These are phyloP conservation scores for Datura wrightii DNA, from an alignment of 257 asterid species.

Conservation along the genomic window DNA sequence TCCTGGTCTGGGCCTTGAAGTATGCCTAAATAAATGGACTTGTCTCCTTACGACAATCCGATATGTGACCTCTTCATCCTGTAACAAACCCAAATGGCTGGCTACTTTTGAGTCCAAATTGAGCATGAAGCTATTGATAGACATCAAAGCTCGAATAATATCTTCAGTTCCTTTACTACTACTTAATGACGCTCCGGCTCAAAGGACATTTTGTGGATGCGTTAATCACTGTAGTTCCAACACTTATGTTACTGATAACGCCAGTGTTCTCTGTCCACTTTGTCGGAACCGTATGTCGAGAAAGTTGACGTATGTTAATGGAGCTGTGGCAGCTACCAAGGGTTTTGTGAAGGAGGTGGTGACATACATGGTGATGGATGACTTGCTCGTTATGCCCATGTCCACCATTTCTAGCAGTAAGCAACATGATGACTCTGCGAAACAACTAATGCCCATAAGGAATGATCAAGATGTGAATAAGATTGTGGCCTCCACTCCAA, in stretches of 20 bases:
- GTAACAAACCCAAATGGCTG: background rate
- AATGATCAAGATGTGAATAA: no score
- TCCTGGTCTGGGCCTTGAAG: no score
- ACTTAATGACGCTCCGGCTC: background rate
- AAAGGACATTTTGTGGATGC: background rate
- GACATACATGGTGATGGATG: slow-evolving; percentile 48
- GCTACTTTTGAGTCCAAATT: background rate
- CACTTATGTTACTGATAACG: slow-evolving; percentile 27
- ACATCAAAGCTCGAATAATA: background rate
- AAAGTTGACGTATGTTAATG: background rate
- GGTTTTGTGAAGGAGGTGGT: slow-evolving; percentile 51
- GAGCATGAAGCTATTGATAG: background rate
- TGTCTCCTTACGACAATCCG: no score
- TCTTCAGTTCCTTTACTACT: background rate
- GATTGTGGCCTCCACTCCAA: no score
- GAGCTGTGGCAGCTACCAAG: background rate
- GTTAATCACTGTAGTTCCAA: background rate
- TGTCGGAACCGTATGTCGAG: background rate
- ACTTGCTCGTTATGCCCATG: slow-evolving; percentile 41
- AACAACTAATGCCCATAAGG: no score
- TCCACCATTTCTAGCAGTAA: slow-evolving; percentile 34
- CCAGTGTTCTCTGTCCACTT: slow-evolving; percentile 23
- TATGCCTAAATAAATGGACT: no score
- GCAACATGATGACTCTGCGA: no score
- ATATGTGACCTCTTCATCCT: no score